Percentiles rank a stretch among this genome's conserved stretches.
These are phyloP conservation scores for Phtheirospermum japonicum DNA, from an alignment of 257 asterid species.

Conservation along the genomic window DNA sequence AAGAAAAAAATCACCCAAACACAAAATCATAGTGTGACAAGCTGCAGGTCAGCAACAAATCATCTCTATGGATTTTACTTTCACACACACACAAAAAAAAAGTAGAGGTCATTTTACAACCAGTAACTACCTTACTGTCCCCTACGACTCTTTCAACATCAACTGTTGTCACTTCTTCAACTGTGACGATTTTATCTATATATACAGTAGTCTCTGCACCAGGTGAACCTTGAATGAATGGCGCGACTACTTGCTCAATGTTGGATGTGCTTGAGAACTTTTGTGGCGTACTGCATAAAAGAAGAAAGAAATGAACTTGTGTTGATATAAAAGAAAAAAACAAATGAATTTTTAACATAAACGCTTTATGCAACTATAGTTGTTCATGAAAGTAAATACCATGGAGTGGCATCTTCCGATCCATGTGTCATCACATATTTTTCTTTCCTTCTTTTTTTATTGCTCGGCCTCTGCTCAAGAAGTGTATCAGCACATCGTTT, in stretches of 20 bases:
- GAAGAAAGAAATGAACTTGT: conserved; percentile 14
- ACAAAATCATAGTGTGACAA: background rate
- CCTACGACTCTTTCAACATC: conserved; percentile 41
- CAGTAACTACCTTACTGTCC: conserved; percentile 46
- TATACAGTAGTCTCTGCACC: conserved; percentile 54
- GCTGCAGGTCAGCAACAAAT: conserved; percentile 13
- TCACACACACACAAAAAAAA: background rate
- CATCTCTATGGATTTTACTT: conserved; percentile 26
- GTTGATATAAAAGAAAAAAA: conserved; percentile 27
- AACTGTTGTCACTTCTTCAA: conserved; percentile 55
- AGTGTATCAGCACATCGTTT: conserved; percentile 87
- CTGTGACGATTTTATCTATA: conserved; percentile 64
- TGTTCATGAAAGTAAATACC: conserved; percentile 38
- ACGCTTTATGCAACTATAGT: conserved; percentile 9
- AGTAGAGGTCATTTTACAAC: conserved; percentile 2
- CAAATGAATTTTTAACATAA: conserved; percentile 11
- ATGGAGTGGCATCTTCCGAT: conserved; percentile 38
- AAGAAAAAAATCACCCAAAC: background rate
- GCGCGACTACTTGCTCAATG: conserved; percentile 30
- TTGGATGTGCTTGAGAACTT: conserved; percentile 34
- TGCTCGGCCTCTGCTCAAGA: conserved; percentile 64
- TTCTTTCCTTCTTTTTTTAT: conserved; percentile 62
- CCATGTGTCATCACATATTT: conserved; percentile 34
- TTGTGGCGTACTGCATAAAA: conserved; percentile 34
- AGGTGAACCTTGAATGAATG: conserved; percentile 32